Percentiles rank a stretch among this genome's conserved stretches.
These are phyloP conservation scores for Aspergillus sp. DNA, from an alignment of 2,329 filamentous ascomycete species.

Conservation along the genomic window DNA sequence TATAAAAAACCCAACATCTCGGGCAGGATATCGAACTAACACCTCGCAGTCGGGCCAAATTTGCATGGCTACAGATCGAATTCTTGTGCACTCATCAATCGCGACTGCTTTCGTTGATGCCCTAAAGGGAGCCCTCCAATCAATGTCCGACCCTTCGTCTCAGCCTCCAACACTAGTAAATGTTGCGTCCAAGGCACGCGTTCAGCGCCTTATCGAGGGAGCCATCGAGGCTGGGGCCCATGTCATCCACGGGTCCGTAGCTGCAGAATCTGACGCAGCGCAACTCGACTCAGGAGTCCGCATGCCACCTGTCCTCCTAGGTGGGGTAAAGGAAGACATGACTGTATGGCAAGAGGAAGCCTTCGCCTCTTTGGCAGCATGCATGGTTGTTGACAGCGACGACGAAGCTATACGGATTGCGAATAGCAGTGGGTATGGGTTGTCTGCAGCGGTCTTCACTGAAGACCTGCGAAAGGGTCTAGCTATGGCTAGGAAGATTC, in stretches of 20 bases:
- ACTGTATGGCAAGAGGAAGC: slow-evolving; percentile 70
- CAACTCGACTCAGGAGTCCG: slow-evolving; percentile 28
- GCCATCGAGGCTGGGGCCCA: slow-evolving; percentile 34
- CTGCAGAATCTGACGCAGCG: slow-evolving; percentile 4
- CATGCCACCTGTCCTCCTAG: slow-evolving; percentile 66
- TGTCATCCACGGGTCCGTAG: slow-evolving; percentile 27
- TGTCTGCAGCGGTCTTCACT: slow-evolving; percentile 71
- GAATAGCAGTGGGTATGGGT: slow-evolving; percentile 77
- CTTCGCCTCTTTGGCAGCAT: slow-evolving; percentile 70
- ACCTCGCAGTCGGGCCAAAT: slow-evolving; percentile 63
- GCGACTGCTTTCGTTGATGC: slow-evolving; percentile 52
- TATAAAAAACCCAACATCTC: slow-evolving; percentile 10
- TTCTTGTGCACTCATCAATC: slow-evolving; percentile 60
- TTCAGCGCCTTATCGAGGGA: slow-evolving; percentile 29
- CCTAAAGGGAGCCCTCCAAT: slow-evolving; percentile 44
- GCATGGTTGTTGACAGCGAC: slow-evolving; percentile 59
- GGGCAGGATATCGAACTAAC: background rate
- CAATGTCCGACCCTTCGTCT: slow-evolving; percentile 30
- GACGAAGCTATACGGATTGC: slow-evolving; percentile 71
- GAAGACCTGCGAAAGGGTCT: slow-evolving; percentile 60
- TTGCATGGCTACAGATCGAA: slow-evolving; percentile 78
- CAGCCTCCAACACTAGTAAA: slow-evolving; percentile 44
- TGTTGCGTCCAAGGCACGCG: slow-evolving; percentile 45
- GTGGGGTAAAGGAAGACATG: slow-evolving; percentile 67
- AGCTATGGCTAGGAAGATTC: slow-evolving; percentile 58